Evolutionary conservation across 805 yeast genomes (phyloP).

Genomic region (Ogataea trehaloabstinens): DNA sequence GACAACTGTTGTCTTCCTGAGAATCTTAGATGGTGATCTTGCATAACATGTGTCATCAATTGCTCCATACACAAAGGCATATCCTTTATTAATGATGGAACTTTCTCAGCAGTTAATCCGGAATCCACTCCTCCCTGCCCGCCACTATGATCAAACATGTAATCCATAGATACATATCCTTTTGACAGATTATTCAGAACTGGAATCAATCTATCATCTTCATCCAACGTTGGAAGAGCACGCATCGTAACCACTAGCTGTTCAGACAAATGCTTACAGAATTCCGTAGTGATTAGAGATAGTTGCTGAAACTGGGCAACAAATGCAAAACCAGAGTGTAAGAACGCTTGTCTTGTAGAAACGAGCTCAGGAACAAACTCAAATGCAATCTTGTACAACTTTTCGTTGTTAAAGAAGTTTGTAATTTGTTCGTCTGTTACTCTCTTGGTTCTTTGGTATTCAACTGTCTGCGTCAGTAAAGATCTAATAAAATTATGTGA

Average conservation of each 20-base stretch:
- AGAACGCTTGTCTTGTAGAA: constrained; percentile 64
- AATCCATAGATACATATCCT: constrained; percentile 61
- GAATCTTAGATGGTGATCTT: constrained; percentile 75
- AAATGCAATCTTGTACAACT: constrained; percentile 82
- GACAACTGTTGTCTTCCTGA: constrained; percentile 84
- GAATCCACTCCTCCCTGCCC: constrained; percentile 13
- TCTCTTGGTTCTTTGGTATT: constrained; percentile 29
- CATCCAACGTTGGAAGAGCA: constrained; percentile 80
- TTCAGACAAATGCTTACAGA: constrained; percentile 46
- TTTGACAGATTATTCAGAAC: constrained; percentile 74
- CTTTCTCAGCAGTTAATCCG: constrained; percentile 55
- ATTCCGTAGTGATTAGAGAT: constrained; percentile 68
- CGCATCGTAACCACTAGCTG: constrained; percentile 69
- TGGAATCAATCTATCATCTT: constrained; percentile 86
- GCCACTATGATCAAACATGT: constrained; percentile 22
- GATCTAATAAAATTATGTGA: constrained; percentile 43
- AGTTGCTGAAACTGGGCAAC: constrained; percentile 81
- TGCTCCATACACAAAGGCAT: constrained; percentile 69
- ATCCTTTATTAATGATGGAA: constrained; percentile 56
- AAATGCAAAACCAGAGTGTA: constrained; percentile 73
- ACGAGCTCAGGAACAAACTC: constrained; percentile 80
- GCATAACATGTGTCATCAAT: constrained; percentile 58
- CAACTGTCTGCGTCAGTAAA: constrained; percentile 34
- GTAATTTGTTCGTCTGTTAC: constrained; percentile 51
- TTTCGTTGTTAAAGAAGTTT: constrained; percentile 54